Conservation (phyloP, 2,329 filamentous ascomycete species). For the Metarhizium robertsii region DNA sequence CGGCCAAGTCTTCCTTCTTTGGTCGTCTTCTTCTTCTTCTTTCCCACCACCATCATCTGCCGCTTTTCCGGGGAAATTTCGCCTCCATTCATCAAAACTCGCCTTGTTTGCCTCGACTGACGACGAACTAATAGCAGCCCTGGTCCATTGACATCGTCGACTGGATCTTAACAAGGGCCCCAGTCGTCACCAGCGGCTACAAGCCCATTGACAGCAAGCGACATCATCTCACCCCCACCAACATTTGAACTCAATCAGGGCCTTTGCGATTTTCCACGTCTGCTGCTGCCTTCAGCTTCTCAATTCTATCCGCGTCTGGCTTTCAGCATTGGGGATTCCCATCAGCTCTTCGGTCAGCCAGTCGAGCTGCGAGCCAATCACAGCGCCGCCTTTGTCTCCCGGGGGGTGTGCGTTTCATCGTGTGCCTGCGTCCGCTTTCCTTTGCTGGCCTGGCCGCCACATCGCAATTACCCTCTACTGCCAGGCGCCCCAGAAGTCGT, state of each 20-base stretch:
- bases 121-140: neutral
- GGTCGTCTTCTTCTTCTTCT: too few relatives aligned
- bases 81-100: too few relatives aligned
- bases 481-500: neutral
- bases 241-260: neutral
- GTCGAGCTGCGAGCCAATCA: neutral
- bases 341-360: neutral
- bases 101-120: neutral
- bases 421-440: constrained; percentile 3
- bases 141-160: neutral
- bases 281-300: neutral
- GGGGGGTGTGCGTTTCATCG: constrained; percentile 1
- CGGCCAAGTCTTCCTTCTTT: too few relatives aligned
- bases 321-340: neutral
- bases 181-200: neutral
- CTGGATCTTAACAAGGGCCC: neutral
- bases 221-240: neutral
- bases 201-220: neutral
- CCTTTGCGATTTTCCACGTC: neutral
- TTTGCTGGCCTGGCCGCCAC: constrained; percentile 3
- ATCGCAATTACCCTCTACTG: neutral
- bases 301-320: neutral
- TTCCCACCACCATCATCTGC: too few relatives aligned
- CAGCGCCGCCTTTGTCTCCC: constrained; percentile 1
- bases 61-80: too few relatives aligned